These are phyloP conservation scores for Botrytis porri DNA, from an alignment of 2,329 filamentous ascomycete species.

Conservation along the genomic window DNA sequence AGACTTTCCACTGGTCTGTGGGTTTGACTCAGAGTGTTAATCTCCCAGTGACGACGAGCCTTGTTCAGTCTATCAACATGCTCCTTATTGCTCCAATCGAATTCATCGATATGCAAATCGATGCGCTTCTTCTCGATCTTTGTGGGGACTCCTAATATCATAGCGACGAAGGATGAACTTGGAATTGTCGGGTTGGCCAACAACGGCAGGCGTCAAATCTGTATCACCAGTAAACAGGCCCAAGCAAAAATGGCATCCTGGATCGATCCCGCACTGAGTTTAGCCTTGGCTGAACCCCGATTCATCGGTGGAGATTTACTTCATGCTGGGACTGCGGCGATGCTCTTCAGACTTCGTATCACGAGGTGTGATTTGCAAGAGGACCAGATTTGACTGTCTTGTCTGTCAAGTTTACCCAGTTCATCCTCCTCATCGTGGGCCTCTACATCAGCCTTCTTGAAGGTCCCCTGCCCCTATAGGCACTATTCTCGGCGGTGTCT, in stretches of 20 bases:
- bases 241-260: background rate
- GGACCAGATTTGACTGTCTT: background rate
- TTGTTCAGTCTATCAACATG: background rate
- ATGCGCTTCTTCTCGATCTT: background rate
- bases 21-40: background rate
- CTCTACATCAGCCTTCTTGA: background rate
- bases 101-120: background rate
- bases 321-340: background rate
- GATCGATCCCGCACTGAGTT: background rate
- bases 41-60: background rate
- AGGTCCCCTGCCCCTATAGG: background rate
- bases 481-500: background rate
- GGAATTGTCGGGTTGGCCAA: background rate
- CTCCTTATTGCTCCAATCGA: background rate
- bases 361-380: background rate
- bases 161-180: background rate
- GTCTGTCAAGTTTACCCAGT: slow-evolving; percentile 1
- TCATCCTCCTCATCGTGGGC: background rate
- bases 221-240: background rate
- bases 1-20: background rate
- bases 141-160: background rate
- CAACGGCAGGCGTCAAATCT: background rate
- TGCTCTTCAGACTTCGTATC: background rate
- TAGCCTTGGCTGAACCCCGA: background rate
- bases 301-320: background rate